Evolutionary conservation across 2,329 filamentous ascomycete species (phyloP).

Genomic region (Trichoderma arundinaceum): DNA sequence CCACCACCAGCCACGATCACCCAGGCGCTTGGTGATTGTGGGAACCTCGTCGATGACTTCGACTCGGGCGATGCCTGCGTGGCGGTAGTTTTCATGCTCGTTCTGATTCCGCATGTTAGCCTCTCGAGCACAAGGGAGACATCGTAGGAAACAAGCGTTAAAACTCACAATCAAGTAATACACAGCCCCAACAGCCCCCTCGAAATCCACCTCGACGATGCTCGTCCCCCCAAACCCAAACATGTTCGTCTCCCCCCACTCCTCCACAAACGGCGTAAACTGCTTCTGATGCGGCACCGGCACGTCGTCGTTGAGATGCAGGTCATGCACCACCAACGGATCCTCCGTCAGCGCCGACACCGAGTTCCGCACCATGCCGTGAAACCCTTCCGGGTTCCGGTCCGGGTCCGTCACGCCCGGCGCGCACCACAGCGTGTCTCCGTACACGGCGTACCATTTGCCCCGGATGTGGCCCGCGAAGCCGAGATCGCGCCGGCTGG

Average conservation of each 20-base stretch:
- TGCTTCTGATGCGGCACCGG: conserved; percentile 43
- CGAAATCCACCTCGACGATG: conserved; percentile 44
- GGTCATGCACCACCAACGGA: conserved; percentile 45
- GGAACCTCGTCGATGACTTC: conserved; percentile 44
- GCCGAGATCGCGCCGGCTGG: conserved; percentile 46
- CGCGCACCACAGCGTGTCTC: conserved; percentile 43
- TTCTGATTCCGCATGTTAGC: conserved; percentile 38
- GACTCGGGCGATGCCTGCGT: conserved; percentile 47
- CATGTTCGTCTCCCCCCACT: conserved; percentile 45
- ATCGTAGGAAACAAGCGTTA: too few relatives aligned
- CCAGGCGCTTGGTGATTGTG: conserved; percentile 43
- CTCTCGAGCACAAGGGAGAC: not conserved
- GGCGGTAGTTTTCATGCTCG: conserved; percentile 42
- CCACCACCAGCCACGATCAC: conserved; percentile 45
- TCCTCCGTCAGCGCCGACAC: conserved; percentile 45
- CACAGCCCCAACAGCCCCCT: conserved; percentile 40
- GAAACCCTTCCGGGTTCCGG: conserved; percentile 43
- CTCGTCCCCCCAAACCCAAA: conserved; percentile 49
- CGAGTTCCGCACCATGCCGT: conserved; percentile 50
- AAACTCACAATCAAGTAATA: conserved; percentile 47
- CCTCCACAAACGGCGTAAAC: conserved; percentile 46
- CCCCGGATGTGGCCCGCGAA: conserved; percentile 46
- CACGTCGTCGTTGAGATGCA: conserved; percentile 44
- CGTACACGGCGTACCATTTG: conserved; percentile 48
- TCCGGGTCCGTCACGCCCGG: conserved; percentile 43